Evolutionary conservation across 345 rosid genomes (phyloP), one percentile per base, ranked within the genome.

Genomic region (Ceriops tagal): DNA sequence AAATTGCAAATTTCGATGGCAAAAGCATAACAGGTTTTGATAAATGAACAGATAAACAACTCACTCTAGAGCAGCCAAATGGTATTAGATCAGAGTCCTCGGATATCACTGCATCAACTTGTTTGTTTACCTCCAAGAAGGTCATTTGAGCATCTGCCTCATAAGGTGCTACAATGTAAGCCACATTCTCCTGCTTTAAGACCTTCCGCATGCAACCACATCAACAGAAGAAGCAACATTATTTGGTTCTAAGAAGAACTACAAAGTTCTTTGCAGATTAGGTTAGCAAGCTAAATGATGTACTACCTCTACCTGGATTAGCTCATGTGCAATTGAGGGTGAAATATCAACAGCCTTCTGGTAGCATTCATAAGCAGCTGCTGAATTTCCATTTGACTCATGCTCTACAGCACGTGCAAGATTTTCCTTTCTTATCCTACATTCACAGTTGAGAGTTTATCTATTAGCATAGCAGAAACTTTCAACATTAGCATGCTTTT

Each of bases 101-200:
- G 0, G 99, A 92, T 68, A 95, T 86, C 37, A 95, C 86, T 2
- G 93, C 98, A 82, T 87, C 96, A 58, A 87, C 99, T 73, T 88
- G 92, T 65, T 85, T 86, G 76, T 83, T 83, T 63, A 84, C 53
- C n/a, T 93, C 96, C 83, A 95, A 82, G 74, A 88, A 95, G 51
- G 97, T 81, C 99, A 95, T 92, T 69, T 95, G 96, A 28, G 99
- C 96, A 90, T 95, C 98, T 21, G 99, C 98, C 78, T 95, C 99
- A 11, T 90, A 95, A 27, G 99, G 99, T 66, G 98, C 99, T 67
- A 95, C 99, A 60, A 90, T 79, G 71, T 81, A 90, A 55, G 83
- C 78, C 30, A 92, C 78, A 20, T 81, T 85, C 83, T 95, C 93
- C 80, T 70, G 85, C 81, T 82, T 88, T 78, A 92, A 79, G 78